A percentile compares a stretch with the other conserved stretches of the same genome.
Conservation (phyloP, 1,139 yeast genomes). For the Kodamaea suecica region DNA sequence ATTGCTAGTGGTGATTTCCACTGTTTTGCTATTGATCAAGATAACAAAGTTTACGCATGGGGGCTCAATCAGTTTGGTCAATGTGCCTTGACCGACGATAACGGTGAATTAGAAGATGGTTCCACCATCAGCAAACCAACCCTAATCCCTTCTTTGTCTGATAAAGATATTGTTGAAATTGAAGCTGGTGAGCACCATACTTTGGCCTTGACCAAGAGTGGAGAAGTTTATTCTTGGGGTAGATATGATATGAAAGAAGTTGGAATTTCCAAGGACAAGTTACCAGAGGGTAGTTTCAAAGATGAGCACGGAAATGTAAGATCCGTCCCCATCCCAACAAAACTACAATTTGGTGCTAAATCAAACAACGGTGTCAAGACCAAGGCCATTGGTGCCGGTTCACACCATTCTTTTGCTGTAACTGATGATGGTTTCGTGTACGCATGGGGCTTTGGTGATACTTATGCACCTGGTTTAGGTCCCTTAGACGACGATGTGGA, state of each 20-base stretch:
- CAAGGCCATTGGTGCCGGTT: constrained; percentile 73
- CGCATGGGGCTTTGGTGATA: constrained; percentile 98
- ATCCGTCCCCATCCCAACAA: constrained; percentile 85
- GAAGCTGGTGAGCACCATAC: constrained; percentile 97
- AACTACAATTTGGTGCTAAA: constrained; percentile 37
- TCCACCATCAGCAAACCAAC: constrained; percentile 79
- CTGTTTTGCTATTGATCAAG: constrained; percentile 82
- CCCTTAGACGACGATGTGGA: constrained; percentile 88
- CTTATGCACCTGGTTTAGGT: constrained; percentile 94
- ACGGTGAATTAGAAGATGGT: constrained; percentile 68
- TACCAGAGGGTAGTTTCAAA: constrained; percentile 64
- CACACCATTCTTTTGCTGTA: constrained; percentile 88
- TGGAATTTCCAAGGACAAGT: constrained; percentile 66
- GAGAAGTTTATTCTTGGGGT: constrained; percentile 82
- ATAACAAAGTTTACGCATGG: constrained; percentile 79
- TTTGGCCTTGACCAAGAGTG: constrained; percentile 65
- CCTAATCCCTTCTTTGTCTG: constrained; percentile 56
- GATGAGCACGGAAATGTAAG: constrained; percentile 82
- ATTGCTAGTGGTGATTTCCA: constrained; percentile 95
- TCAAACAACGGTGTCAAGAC: constrained; percentile 37
- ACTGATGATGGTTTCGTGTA: constrained; percentile 80
- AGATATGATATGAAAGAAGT: constrained; percentile 90
- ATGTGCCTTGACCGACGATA: constrained; percentile 68
- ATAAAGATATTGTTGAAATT: constrained; percentile 55
- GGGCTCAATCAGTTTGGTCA: constrained; percentile 97